Conservation (phyloP, 1,139 yeast species). For the Scheffersomyces stambukii region DNA sequence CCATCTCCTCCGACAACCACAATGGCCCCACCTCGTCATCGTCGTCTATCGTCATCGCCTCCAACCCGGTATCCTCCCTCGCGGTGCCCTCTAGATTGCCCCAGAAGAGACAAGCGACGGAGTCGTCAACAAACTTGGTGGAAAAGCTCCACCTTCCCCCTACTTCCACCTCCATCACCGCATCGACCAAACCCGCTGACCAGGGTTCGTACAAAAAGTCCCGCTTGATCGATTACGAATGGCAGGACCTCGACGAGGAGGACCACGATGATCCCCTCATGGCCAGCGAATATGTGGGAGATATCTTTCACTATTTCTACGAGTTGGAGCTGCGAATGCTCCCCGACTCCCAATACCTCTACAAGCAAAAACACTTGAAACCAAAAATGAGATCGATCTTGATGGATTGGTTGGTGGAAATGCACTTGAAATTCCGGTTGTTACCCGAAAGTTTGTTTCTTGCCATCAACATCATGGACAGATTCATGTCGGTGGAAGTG, state of each 20-base stretch:
- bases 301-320: slow-evolving; percentile 77
- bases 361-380: slow-evolving; percentile 69
- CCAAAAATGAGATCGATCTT: slow-evolving; percentile 86
- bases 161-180: slow-evolving; percentile 2
- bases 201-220: slow-evolving; percentile 25
- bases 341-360: slow-evolving; percentile 74
- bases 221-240: slow-evolving; percentile 48
- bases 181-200: slow-evolving; percentile 1
- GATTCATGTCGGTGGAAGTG: slow-evolving; percentile 76
- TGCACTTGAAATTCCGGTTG: slow-evolving; percentile 80
- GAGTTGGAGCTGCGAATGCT: slow-evolving; percentile 70
- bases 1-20: slow-evolving; percentile 6
- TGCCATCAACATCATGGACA: slow-evolving; percentile 86
- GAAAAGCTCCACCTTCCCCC: slow-evolving; percentile 30
- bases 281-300: slow-evolving; percentile 91
- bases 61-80: slow-evolving; percentile 4
- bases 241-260: slow-evolving; percentile 92
- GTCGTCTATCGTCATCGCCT: too few relatives aligned
- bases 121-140: slow-evolving; percentile 46
- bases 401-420: slow-evolving; percentile 94
- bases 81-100: slow-evolving; percentile 44
- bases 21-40: slow-evolving; percentile 6
- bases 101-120: slow-evolving; percentile 54
- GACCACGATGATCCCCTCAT: slow-evolving; percentile 89
- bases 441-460: slow-evolving; percentile 88